Percentiles rank a stretch among this genome's conserved stretches.
Conservation (phyloP, 208 protist species). For the Tritrichomonas foetus region DNA sequence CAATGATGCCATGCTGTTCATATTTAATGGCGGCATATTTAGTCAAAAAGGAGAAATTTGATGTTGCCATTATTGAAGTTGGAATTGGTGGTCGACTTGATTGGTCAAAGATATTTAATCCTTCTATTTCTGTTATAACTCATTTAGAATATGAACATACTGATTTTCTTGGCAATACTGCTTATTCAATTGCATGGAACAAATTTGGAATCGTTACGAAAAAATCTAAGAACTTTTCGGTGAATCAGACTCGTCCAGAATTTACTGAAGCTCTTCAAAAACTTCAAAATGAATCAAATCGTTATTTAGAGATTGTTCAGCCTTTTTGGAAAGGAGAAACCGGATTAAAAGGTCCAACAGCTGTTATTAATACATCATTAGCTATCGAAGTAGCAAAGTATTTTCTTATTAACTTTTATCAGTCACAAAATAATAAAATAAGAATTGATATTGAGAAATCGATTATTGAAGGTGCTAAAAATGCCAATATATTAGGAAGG, state of each 20-base stretch:
- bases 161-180: conserved; percentile 38
- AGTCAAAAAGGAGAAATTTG: no score
- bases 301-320: neutral
- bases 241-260: neutral
- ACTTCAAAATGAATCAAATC: neutral
- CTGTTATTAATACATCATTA: neutral
- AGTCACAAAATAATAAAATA: no score
- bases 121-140: conserved; percentile 36
- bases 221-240: neutral
- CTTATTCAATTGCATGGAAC: conserved; percentile 38
- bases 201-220: conserved; percentile 46
- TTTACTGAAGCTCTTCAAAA: neutral
- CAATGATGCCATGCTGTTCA: neutral
- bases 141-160: conserved; percentile 45
- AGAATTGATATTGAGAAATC: no score
- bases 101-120: conserved; percentile 41
- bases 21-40: neutral
- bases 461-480: neutral
- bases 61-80: neutral
- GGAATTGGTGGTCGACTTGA: conserved; percentile 46
- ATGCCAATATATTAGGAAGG: neutral
- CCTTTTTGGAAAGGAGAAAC: neutral
- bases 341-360: neutral
- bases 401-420: no score
- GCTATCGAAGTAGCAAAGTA: neutral